Percentiles rank a stretch among this genome's conserved stretches.
Evolutionary conservation across 306 rosid species (phyloP).

Genomic region (Clitoria ternatea): DNA sequence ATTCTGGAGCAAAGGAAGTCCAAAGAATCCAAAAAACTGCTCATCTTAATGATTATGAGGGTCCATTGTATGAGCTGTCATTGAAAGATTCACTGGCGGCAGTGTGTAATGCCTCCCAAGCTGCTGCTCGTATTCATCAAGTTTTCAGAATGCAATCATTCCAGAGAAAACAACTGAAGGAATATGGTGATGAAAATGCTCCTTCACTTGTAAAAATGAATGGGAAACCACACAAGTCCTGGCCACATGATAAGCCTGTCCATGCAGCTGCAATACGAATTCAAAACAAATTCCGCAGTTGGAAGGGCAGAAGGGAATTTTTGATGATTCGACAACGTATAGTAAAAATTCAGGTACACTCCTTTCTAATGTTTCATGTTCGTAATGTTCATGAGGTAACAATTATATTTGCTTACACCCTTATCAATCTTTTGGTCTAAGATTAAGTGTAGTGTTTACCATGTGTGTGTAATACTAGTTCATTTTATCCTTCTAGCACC

Average conservation of each 20-base stretch:
- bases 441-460: not conserved
- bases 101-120: constrained; percentile 74
- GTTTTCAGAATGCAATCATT: constrained; percentile 79
- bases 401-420: not conserved
- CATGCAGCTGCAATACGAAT: constrained; percentile 75
- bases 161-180: constrained; percentile 68
- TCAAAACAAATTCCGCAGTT: constrained; percentile 78
- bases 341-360: constrained; percentile 79
- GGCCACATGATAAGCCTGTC: constrained; percentile 45
- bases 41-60: constrained; percentile 29
- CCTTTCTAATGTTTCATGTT: not conserved
- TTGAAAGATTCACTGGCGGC: constrained; percentile 85
- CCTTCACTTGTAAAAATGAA: constrained; percentile 41
- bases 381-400: not conserved
- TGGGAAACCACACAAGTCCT: constrained; percentile 38
- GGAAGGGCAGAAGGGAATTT: constrained; percentile 78
- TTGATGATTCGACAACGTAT: constrained; percentile 58
- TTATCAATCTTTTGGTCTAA: not conserved
- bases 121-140: constrained; percentile 86
- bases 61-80: constrained; percentile 42
- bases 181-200: constrained; percentile 43
- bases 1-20: constrained; percentile 39
- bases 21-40: constrained; percentile 35
- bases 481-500: not conserved
- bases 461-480: not conserved